Evolutionary conservation across 139 green algal species (phyloP).

Genomic region (Tetraselmis chui): DNA sequence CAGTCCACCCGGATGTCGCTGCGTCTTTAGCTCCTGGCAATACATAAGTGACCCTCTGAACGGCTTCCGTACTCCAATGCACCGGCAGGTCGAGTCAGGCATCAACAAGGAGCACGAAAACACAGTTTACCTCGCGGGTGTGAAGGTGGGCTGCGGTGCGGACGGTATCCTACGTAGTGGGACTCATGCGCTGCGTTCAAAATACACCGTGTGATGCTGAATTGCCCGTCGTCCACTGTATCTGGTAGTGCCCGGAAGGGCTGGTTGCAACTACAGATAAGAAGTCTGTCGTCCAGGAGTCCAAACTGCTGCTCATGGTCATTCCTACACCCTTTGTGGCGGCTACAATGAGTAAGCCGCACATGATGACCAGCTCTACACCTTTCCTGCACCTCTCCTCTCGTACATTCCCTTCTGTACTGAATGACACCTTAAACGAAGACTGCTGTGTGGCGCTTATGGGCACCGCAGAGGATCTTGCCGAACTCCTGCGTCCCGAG

Average conservation of each 20-base stretch:
- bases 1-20: too few relatives aligned
- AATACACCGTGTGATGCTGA: too few relatives aligned
- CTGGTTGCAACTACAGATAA: constrained; percentile 47
- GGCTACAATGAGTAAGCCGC: constrained; percentile 38
- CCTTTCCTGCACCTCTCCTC: too few relatives aligned
- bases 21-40: too few relatives aligned
- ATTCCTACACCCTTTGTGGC: constrained; percentile 74
- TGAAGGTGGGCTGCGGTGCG: constrained; percentile 24
- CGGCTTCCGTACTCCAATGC: too few relatives aligned
- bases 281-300: constrained; percentile 23
- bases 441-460: not conserved
- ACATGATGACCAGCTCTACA: too few relatives aligned
- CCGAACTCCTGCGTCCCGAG: constrained; percentile 16
- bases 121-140: constrained; percentile 27
- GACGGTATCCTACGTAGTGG: too few relatives aligned
- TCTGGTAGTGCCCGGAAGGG: constrained; percentile 17
- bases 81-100: constrained; percentile 35
- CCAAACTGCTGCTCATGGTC: constrained; percentile 70
- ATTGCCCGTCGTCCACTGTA: too few relatives aligned
- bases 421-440: too few relatives aligned
- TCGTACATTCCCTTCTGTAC: too few relatives aligned
- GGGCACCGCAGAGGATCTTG: constrained; percentile 3
- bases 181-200: too few relatives aligned
- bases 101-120: constrained; percentile 46
- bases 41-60: too few relatives aligned